Percentiles rank a stretch among this genome's conserved stretches.
Conservation (phyloP, 2,329 filamentous ascomycete species). For the Leptographium galeiforme region DNA sequence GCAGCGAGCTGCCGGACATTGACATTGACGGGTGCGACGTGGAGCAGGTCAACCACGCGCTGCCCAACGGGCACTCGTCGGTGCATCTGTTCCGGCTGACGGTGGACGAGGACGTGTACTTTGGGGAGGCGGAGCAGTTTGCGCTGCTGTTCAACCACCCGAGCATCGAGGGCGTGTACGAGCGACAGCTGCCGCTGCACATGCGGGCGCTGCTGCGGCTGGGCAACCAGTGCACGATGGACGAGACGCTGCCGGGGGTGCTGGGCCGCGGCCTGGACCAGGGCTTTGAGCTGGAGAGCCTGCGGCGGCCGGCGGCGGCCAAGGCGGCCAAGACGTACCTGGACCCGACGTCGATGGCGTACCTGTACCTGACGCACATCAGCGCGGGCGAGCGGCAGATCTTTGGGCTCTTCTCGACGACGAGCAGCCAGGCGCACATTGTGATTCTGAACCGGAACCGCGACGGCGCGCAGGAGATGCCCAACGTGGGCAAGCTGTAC, state of each 20-base stretch:
- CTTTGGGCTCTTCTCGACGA: conserved; percentile 84
- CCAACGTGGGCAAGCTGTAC: conserved; percentile 85
- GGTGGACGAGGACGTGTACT: conserved; percentile 77
- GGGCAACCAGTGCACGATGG: conserved; percentile 85
- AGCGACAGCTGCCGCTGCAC: conserved; percentile 79
- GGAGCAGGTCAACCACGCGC: conserved; percentile 82
- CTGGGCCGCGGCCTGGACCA: conserved; percentile 85
- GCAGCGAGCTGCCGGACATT: conserved; percentile 75
- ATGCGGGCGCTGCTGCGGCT: conserved; percentile 79
- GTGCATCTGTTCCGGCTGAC: conserved; percentile 89
- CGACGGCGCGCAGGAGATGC: conserved; percentile 67
- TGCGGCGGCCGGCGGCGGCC: conserved; percentile 48
- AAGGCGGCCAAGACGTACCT: conserved; percentile 50
- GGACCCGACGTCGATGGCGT: conserved; percentile 58
- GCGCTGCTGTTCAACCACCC: conserved; percentile 76
- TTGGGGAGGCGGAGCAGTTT: conserved; percentile 73
- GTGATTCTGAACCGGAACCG: conserved; percentile 74
- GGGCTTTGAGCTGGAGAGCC: conserved; percentile 72
- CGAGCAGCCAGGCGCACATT: conserved; percentile 66
- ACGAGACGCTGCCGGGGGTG: conserved; percentile 78
- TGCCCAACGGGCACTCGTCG: conserved; percentile 90
- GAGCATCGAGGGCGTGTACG: conserved; percentile 94
- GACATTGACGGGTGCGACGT: conserved; percentile 75
- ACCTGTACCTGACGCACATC: conserved; percentile 88
- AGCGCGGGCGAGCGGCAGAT: conserved; percentile 82